Conservation (phyloP, 148 eudicot genomes). For the Arbutus unedo region DNA sequence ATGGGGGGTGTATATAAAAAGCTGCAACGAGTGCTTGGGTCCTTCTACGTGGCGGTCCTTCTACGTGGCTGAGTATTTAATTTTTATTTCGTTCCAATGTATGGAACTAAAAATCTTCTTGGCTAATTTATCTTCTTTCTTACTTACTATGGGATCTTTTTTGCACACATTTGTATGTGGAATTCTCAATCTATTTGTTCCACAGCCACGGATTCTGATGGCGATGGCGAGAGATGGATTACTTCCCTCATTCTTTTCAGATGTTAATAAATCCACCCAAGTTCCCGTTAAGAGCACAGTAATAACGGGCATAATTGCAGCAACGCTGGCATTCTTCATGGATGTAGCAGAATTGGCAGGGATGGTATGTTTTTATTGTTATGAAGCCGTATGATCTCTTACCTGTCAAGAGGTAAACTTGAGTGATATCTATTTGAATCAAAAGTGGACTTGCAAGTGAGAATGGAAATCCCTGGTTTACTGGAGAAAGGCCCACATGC, state of each 20-base stretch:
- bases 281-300: slow-evolving; percentile 92
- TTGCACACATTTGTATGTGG: background rate
- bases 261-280: slow-evolving; percentile 64
- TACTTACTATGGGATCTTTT: background rate
- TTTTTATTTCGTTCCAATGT: background rate
- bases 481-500: background rate
- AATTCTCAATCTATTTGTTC: slow-evolving; percentile 22
- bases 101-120: background rate
- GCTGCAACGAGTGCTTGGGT: background rate
- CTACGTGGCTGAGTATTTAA: background rate
- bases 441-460: background rate
- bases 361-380: slow-evolving; percentile 53
- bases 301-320: slow-evolving; percentile 68
- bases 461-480: slow-evolving; percentile 1
- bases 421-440: background rate
- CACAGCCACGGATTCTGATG: slow-evolving; percentile 93
- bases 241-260: slow-evolving; percentile 90
- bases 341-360: slow-evolving; percentile 91
- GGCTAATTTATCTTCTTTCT: background rate
- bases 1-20: background rate
- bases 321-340: slow-evolving; percentile 76
- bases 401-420: background rate
- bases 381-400: background rate
- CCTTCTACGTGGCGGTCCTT: background rate
- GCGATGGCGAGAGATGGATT: slow-evolving; percentile 99